These are phyloP conservation scores for Dinochytrium kinnereticum DNA, from an alignment of 371 early-diverging fungal species.

Conservation along the genomic window DNA sequence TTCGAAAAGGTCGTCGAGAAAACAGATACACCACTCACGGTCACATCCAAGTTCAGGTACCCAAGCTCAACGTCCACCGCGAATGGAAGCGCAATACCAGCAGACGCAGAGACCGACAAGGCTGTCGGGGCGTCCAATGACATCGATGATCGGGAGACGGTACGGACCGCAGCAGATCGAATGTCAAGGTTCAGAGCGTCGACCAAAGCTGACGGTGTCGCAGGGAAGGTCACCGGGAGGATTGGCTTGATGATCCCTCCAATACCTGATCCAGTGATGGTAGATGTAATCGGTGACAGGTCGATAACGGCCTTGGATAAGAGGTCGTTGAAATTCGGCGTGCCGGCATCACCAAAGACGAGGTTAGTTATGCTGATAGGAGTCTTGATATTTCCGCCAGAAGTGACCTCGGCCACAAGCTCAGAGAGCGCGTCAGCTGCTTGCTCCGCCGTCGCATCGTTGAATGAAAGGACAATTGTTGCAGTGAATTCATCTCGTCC, in stretches of 20 bases:
- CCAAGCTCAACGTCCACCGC: conserved; percentile 9
- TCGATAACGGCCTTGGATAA: conserved; percentile 20
- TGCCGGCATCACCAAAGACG: conserved; percentile 21
- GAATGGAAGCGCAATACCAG: conserved; percentile 1
- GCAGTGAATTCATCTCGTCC: background rate
- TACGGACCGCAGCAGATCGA: background rate
- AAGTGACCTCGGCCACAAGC: conserved; percentile 18
- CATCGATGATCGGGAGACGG: background rate
- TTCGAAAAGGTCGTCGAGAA: background rate
- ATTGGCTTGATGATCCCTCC: background rate
- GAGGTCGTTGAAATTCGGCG: conserved; percentile 22
- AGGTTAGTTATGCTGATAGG: background rate
- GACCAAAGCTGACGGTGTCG: background rate
- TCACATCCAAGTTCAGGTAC: background rate
- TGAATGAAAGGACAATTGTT: background rate
- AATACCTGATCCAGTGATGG: background rate
- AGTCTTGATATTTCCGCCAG: conserved; percentile 8
- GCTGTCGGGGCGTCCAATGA: background rate
- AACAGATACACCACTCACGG: background rate
- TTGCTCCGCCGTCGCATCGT: background rate
- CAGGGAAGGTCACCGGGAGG: conserved; percentile 4
- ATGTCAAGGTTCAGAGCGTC: background rate
- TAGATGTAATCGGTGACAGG: conserved; percentile 21
- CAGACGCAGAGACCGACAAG: background rate
- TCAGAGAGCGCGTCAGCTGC: conserved; percentile 28